Evolutionary conservation across 805 yeast species (phyloP).

Genomic region (Yamadazyma sp.): DNA sequence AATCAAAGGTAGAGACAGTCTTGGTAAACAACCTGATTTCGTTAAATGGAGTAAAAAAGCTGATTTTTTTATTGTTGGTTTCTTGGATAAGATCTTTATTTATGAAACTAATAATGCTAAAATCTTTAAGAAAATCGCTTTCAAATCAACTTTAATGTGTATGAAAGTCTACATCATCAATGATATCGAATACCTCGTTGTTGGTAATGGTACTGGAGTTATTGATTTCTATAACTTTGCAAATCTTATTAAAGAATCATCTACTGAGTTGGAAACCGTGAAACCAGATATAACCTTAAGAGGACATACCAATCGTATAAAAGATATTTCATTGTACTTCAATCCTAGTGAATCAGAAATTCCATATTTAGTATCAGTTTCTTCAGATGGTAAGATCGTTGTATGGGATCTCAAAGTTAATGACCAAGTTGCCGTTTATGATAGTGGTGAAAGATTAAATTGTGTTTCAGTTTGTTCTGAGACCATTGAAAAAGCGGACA

Average conservation of each 20-base stretch:
- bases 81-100: slow-evolving; percentile 59
- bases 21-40: slow-evolving; percentile 60
- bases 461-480: slow-evolving; percentile 80
- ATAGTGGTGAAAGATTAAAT: slow-evolving; percentile 85
- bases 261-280: slow-evolving; percentile 21
- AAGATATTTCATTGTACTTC: slow-evolving; percentile 60
- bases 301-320: slow-evolving; percentile 86
- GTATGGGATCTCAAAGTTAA: slow-evolving; percentile 69
- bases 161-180: slow-evolving; percentile 49
- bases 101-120: slow-evolving; percentile 64
- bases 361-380: slow-evolving; percentile 68
- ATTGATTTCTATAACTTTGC: slow-evolving; percentile 54
- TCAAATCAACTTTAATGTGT: slow-evolving; percentile 63
- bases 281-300: slow-evolving; percentile 57
- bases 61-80: slow-evolving; percentile 72
- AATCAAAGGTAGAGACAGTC: slow-evolving; percentile 63
- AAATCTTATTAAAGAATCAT: slow-evolving; percentile 17
- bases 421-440: slow-evolving; percentile 88
- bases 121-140: slow-evolving; percentile 49
- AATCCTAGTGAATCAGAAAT: slow-evolving; percentile 32
- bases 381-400: slow-evolving; percentile 91
- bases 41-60: slow-evolving; percentile 71
- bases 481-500: slow-evolving; percentile 64
- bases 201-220: slow-evolving; percentile 71
- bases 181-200: slow-evolving; percentile 54